phyloP scores from a whole-genome alignment of 495 filamentous ascomycete genomes.

The Cercophora samala region DNA sequence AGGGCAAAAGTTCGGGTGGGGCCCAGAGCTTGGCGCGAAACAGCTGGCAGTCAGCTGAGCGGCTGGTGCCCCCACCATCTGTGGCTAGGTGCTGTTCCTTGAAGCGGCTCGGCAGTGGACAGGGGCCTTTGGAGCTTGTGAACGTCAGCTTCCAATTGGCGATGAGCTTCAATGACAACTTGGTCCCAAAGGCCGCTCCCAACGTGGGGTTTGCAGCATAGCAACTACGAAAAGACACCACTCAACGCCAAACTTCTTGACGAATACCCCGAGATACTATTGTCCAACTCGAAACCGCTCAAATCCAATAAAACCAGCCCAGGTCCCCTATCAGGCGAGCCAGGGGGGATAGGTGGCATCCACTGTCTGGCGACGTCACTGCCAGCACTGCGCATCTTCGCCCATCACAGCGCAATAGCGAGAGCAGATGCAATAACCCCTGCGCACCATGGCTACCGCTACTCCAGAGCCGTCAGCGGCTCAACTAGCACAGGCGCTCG shows the following conservation, averaged over 20 bases:
- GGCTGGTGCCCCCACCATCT: neutral
- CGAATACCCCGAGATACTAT: neutral
- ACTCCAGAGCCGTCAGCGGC: constrained; percentile 12
- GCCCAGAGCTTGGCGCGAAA: neutral
- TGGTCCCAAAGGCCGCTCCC: neutral
- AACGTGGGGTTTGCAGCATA: neutral
- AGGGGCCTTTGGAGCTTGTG: constrained; percentile 11
- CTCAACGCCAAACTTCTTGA: neutral
- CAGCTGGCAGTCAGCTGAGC: constrained; percentile 14
- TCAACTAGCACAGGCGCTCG: constrained; percentile 60
- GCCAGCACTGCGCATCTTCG: neutral
- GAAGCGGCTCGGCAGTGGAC: neutral
- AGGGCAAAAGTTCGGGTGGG: constrained; percentile 27
- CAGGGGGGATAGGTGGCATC: neutral
- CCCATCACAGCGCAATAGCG: neutral
- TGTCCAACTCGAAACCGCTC: neutral
- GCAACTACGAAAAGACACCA: neutral
- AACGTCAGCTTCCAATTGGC: constrained; percentile 18
- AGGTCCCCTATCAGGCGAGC: neutral
- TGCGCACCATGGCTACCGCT: constrained; percentile 21
- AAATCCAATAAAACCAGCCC: neutral
- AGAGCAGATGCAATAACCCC: constrained; percentile 8
- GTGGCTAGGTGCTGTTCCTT: neutral
- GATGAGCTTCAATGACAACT: constrained; percentile 13
- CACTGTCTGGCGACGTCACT: constrained; percentile 12